These are phyloP conservation scores for Botrytis pseudocinerea DNA, from an alignment of 2,329 filamentous ascomycete species.

Conservation along the genomic window DNA sequence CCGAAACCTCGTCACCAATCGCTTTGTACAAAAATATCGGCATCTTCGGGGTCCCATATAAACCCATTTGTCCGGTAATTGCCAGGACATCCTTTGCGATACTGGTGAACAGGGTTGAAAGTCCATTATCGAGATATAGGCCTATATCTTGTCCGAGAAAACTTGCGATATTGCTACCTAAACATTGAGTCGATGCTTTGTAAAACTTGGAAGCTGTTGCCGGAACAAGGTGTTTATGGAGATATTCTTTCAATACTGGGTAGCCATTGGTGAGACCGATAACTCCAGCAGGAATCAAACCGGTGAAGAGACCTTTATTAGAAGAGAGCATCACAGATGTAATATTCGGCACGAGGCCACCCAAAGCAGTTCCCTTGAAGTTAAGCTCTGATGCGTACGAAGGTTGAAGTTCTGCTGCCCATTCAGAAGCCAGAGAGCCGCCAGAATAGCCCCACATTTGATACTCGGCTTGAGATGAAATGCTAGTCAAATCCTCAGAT, in stretches of 20 bases:
- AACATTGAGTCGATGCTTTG: constrained; percentile 33
- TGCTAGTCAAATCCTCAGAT: background rate
- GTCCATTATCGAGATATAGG: constrained; percentile 46
- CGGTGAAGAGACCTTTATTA: constrained; percentile 41
- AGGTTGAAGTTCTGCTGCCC: constrained; percentile 53
- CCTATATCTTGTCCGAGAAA: constrained; percentile 44
- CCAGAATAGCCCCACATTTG: constrained; percentile 58
- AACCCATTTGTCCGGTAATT: constrained; percentile 18
- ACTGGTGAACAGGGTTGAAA: constrained; percentile 27
- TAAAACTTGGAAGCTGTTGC: constrained; percentile 42
- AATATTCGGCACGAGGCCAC: constrained; percentile 49
- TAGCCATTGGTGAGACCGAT: constrained; percentile 25
- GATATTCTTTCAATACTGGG: background rate
- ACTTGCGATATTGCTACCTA: constrained; percentile 32
- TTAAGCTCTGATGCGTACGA: constrained; percentile 55
- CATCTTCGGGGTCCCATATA: constrained; percentile 47
- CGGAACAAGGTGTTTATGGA: constrained; percentile 28
- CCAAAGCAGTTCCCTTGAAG: constrained; percentile 51
- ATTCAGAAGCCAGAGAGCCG: constrained; percentile 53
- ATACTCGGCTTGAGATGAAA: constrained; percentile 8
- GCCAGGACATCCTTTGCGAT: constrained; percentile 1
- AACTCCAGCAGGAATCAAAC: constrained; percentile 29
- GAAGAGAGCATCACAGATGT: constrained; percentile 42
- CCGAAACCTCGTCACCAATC: constrained; percentile 48
- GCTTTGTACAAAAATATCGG: constrained; percentile 54